A percentile compares a stretch with the other conserved stretches of the same genome.
Conservation (phyloP, 2,329 filamentous ascomycete species). For the Aspergillus tanneri region DNA sequence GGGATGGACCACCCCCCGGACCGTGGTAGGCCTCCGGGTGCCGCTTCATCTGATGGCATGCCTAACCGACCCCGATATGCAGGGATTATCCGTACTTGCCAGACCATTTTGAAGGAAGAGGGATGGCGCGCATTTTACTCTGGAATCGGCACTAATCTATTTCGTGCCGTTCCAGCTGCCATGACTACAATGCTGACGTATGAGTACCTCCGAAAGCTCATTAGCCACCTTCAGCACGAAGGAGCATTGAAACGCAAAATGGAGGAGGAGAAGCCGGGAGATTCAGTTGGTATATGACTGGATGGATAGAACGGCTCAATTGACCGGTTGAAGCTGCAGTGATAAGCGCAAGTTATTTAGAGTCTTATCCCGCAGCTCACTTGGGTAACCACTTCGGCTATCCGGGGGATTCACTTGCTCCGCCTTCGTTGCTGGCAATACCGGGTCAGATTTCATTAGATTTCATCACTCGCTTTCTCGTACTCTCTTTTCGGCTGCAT, state of each 20-base stretch:
- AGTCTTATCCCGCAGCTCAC: too few relatives aligned
- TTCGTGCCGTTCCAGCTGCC: slow-evolving; percentile 89
- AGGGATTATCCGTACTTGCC: slow-evolving; percentile 77
- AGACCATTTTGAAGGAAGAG: slow-evolving; percentile 83
- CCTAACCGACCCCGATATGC: slow-evolving; percentile 61
- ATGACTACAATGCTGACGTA: slow-evolving; percentile 98
- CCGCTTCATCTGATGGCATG: slow-evolving; percentile 58
- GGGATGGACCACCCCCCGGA: slow-evolving; percentile 42
- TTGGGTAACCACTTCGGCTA: too few relatives aligned
- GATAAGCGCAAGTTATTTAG: not conserved
- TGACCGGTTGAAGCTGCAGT: not conserved
- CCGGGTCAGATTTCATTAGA: too few relatives aligned
- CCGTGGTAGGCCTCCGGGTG: slow-evolving; percentile 44
- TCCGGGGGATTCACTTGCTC: too few relatives aligned
- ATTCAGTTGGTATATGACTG: slow-evolving; percentile 23
- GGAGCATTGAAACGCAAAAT: slow-evolving; percentile 37
- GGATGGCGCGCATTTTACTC: slow-evolving; percentile 97
- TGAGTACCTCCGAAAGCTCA: slow-evolving; percentile 66
- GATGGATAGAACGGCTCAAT: slow-evolving; percentile 2
- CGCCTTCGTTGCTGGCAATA: too few relatives aligned
- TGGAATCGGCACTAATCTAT: slow-evolving; percentile 96
- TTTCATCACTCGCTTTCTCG: not conserved
- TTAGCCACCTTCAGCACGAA: slow-evolving; percentile 56
- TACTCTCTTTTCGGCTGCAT: not conserved
- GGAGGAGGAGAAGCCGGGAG: slow-evolving; percentile 19